These are phyloP conservation scores for Alternaria infectoria DNA, from an alignment of 2,329 filamentous ascomycete species.

Conservation along the genomic window DNA sequence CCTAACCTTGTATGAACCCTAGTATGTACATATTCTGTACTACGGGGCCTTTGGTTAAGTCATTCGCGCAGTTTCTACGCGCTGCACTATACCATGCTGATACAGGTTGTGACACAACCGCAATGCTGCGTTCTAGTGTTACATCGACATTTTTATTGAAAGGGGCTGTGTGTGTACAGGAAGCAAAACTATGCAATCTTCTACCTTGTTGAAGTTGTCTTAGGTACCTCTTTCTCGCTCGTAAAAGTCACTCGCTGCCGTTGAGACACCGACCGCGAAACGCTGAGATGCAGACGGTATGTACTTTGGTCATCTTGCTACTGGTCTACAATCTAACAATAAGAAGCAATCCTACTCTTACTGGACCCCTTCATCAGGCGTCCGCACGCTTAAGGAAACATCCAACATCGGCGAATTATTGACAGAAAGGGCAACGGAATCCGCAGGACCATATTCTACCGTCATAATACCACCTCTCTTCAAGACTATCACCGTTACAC, in stretches of 20 bases:
- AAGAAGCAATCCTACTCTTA: too few species aligned
- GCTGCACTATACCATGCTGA: neutral
- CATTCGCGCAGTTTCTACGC: neutral
- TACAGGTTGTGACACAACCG: neutral
- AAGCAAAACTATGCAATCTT: neutral
- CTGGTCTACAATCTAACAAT: neutral
- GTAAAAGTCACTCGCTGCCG: neutral
- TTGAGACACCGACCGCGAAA: neutral
- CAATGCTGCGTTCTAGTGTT: neutral
- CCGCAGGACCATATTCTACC: neutral
- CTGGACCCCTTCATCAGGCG: neutral
- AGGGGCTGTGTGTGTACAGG: neutral
- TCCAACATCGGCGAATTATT: neutral
- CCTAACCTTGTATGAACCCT: neutral
- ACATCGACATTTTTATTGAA: neutral
- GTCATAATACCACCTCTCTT: too few species aligned
- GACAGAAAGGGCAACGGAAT: too few species aligned
- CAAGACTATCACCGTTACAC: too few species aligned
- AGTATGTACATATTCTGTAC: neutral
- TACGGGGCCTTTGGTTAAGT: neutral
- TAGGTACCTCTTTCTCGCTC: neutral
- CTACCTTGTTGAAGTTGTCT: neutral
- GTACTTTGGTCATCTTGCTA: neutral
- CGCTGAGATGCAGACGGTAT: neutral
- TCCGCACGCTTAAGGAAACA: neutral